phyloP scores from a whole-genome alignment of 768 basidiomycete genomes.

The Mycena galericulata region DNA sequence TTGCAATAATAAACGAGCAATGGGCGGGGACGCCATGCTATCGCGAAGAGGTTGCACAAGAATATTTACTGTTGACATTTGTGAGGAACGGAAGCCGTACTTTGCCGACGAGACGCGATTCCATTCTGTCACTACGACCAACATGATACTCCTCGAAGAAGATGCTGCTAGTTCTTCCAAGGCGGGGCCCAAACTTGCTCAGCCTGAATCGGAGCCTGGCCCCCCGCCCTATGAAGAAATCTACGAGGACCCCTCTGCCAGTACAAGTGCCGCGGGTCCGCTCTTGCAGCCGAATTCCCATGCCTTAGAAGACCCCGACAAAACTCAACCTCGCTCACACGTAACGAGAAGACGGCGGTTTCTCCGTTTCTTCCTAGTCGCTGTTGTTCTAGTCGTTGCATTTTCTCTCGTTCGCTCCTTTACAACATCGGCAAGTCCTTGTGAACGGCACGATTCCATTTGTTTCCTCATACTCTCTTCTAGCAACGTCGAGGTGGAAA shows the following conservation, averaged over 20 bases:
- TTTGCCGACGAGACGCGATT: too few relatives aligned
- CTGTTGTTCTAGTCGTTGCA: neutral
- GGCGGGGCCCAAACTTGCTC: neutral
- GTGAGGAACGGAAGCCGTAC: neutral
- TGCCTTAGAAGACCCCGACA: neutral
- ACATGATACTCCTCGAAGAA: slow-evolving; percentile 14
- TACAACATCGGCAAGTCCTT: neutral
- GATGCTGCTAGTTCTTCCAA: neutral
- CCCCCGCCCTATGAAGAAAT: slow-evolving; percentile 9
- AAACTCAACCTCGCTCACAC: neutral
- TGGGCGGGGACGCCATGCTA: neutral
- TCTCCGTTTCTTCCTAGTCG: neutral
- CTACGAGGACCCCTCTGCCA: neutral
- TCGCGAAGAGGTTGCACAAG: neutral
- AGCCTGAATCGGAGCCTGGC: neutral
- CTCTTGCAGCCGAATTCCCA: neutral
- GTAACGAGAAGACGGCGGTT: neutral
- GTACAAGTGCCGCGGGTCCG: neutral
- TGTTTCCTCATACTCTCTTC: neutral
- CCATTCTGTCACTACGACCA: neutral
- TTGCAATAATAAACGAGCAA: neutral
- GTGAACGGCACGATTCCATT: neutral
- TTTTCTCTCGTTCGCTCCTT: slow-evolving; percentile 6
- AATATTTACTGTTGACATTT: neutral
- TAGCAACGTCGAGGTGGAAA: neutral